phyloP scores from a whole-genome alignment of 495 filamentous ascomycete genomes.

The Lophium mytilinum region DNA sequence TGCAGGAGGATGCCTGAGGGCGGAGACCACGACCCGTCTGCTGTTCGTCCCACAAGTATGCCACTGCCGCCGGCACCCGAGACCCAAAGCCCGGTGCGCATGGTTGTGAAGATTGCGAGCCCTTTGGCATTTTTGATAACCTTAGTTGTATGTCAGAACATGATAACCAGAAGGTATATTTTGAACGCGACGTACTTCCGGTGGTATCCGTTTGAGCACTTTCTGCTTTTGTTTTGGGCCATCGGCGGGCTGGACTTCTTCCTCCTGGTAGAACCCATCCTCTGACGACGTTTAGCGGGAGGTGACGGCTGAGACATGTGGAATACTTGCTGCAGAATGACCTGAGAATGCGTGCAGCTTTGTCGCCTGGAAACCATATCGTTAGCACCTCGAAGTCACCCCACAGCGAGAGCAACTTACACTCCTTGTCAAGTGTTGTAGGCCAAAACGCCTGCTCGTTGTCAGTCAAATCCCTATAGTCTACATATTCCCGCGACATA shows the following conservation, averaged over 20 bases:
- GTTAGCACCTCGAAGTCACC: too few relatives aligned
- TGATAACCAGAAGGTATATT: not conserved
- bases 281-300: constrained; percentile 26
- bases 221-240: constrained; percentile 57
- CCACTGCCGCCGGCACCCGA: constrained; percentile 83
- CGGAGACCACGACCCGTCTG: constrained; percentile 80
- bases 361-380: constrained; percentile 41
- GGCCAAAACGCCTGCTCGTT: constrained; percentile 50
- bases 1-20: constrained; percentile 84
- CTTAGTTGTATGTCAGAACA: constrained; percentile 4
- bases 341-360: constrained; percentile 70
- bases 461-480: too few relatives aligned
- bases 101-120: constrained; percentile 83
- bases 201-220: constrained; percentile 75
- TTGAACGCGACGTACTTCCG: constrained; percentile 35
- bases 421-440: constrained; percentile 68
- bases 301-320: not conserved
- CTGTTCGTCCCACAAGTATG: constrained; percentile 67
- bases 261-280: constrained; percentile 53
- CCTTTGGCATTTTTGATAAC: constrained; percentile 82
- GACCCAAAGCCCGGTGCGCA: constrained; percentile 86
- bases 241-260: constrained; percentile 38
- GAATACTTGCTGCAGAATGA: constrained; percentile 60
- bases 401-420: too few relatives aligned
- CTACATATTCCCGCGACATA: constrained; percentile 30